These are phyloP conservation scores for Apiotrichum porosum DNA, from an alignment of 1,284 basidiomycete species.

Conservation along the genomic window DNA sequence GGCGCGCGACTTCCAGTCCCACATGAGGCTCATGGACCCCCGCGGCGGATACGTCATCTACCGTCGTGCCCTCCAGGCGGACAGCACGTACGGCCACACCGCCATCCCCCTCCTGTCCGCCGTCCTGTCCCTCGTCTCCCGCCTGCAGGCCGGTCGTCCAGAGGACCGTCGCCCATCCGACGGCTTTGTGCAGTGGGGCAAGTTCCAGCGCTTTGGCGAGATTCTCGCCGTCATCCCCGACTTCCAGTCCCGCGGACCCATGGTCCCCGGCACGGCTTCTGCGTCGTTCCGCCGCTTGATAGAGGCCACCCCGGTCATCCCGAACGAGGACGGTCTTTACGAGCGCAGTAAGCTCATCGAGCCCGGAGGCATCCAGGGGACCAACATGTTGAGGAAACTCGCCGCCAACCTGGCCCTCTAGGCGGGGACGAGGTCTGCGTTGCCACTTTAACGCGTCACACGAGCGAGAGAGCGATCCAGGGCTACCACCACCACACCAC, in stretches of 20 bases:
- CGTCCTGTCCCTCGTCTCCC: constrained; percentile 29
- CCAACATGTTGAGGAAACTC: constrained; percentile 18
- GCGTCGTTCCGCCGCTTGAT: constrained; percentile 28
- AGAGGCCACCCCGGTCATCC: constrained; percentile 35
- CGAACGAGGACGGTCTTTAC: constrained; percentile 36
- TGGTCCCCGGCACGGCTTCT: constrained; percentile 20
- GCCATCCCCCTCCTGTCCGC: constrained; percentile 46
- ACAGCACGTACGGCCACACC: constrained; percentile 33
- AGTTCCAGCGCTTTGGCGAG: constrained; percentile 39
- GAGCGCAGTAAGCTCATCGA: constrained; percentile 30
- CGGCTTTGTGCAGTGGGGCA: constrained; percentile 38
- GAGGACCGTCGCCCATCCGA: constrained; percentile 36
- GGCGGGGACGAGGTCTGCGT: neutral
- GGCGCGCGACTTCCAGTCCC: constrained; percentile 36
- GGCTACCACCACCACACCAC: neutral
- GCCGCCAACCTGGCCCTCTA: constrained; percentile 13
- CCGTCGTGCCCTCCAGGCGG: constrained; percentile 35
- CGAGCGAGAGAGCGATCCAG: neutral
- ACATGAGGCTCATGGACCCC: constrained; percentile 44
- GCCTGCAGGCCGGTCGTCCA: constrained; percentile 31
- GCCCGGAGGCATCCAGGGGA: constrained; percentile 10
- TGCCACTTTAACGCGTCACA: too few relatives aligned
- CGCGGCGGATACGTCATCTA: constrained; percentile 41
- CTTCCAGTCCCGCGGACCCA: constrained; percentile 33
- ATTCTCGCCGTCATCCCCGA: constrained; percentile 35